These are phyloP conservation scores for Malbranchea cinnamomea DNA, from an alignment of 2,329 filamentous ascomycete species.

Conservation along the genomic window DNA sequence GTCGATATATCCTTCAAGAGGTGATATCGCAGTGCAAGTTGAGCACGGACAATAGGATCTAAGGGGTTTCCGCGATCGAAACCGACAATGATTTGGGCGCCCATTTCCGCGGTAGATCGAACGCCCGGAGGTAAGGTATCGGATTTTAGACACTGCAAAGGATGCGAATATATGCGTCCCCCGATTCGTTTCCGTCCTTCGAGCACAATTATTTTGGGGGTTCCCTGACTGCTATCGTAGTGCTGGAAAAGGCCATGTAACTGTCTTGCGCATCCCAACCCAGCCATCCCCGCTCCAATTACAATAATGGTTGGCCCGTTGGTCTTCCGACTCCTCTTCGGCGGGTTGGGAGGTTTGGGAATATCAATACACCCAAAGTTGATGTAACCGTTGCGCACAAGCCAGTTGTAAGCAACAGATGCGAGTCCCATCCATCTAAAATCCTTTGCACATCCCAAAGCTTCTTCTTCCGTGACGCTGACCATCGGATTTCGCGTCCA, in stretches of 20 bases:
- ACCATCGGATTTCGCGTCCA: constrained; percentile 81
- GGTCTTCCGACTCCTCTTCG: constrained; percentile 29
- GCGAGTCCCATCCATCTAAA: constrained; percentile 79
- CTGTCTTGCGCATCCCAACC: constrained; percentile 81
- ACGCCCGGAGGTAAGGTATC: constrained; percentile 37
- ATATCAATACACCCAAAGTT: constrained; percentile 86
- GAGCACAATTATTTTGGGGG: constrained; percentile 62
- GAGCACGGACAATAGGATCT: constrained; percentile 78
- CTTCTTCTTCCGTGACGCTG: constrained; percentile 67
- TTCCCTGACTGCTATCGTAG: constrained; percentile 52
- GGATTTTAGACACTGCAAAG: constrained; percentile 44
- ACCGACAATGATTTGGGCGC: constrained; percentile 94
- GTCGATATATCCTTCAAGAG: constrained; percentile 65
- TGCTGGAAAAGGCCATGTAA: constrained; percentile 75
- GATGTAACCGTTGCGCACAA: constrained; percentile 81
- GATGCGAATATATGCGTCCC: constrained; percentile 82
- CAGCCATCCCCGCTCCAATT: constrained; percentile 87
- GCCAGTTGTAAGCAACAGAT: constrained; percentile 81
- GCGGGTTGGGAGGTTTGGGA: constrained; percentile 29
- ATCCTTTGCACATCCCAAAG: constrained; percentile 79
- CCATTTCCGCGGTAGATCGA: constrained; percentile 80
- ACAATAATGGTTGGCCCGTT: constrained; percentile 63
- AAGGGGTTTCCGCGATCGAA: constrained; percentile 92
- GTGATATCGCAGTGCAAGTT: constrained; percentile 77
- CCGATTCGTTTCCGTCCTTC: constrained; percentile 81